Evolutionary conservation across 495 filamentous ascomycete genomes (phyloP).

Genomic region (Pseudoneurospora amorphoporcata): DNA sequence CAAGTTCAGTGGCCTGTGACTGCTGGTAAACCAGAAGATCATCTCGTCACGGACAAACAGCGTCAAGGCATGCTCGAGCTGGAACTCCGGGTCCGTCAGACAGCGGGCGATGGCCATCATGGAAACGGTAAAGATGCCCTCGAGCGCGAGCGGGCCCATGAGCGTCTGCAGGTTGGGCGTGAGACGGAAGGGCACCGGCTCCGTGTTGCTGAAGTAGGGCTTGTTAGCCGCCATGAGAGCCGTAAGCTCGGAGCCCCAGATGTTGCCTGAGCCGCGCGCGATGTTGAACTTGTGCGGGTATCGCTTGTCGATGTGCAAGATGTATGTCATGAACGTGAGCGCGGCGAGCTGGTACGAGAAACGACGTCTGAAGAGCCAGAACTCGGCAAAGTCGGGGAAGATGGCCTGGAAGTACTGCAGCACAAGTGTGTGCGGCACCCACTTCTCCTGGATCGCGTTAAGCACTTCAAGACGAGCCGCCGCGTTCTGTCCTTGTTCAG

Average conservation of each 20-base stretch:
- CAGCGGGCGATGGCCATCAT: conserved; percentile 94
- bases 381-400: conserved; percentile 83
- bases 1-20: conserved; percentile 51
- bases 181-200: conserved; percentile 91
- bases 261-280: conserved; percentile 76
- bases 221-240: conserved; percentile 68
- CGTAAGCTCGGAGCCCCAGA: conserved; percentile 93
- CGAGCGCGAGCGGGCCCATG: conserved; percentile 89
- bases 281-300: conserved; percentile 93
- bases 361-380: conserved; percentile 95
- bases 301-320: conserved; percentile 88
- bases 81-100: conserved; percentile 82
- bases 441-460: conserved; percentile 81
- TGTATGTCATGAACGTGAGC: conserved; percentile 96
- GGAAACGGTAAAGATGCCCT: conserved; percentile 85
- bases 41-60: conserved; percentile 96
- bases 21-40: conserved; percentile 88
- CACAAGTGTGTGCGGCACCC: conserved; percentile 68
- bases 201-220: conserved; percentile 85
- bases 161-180: conserved; percentile 92
- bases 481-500: conserved; percentile 44
- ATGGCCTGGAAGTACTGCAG: conserved; percentile 84
- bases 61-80: conserved; percentile 83
- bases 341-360: conserved; percentile 96
- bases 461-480: conserved; percentile 72